Conservation (phyloP, 768 basidiomycete species). For the Phanerochaete sordida region DNA sequence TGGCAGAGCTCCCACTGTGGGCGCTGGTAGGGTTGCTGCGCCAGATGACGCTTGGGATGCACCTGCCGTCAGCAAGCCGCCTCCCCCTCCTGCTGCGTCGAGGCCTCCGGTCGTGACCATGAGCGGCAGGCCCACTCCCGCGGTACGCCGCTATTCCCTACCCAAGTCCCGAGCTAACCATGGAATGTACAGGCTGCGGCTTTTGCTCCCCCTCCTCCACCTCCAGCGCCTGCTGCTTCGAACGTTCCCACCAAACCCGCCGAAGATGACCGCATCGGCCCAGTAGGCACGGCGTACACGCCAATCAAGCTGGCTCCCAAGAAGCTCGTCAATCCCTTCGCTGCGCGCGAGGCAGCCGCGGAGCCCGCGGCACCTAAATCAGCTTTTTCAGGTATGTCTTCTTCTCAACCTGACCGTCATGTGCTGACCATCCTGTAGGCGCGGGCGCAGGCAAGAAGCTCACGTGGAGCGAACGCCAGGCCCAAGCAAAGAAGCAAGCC, state of each 20-base stretch:
- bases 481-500: conserved; percentile 80
- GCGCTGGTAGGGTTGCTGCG: conserved; percentile 19
- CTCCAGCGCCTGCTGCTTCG: conserved; percentile 40
- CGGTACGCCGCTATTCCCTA: conserved; percentile 37
- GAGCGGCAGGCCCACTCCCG: conserved; percentile 17
- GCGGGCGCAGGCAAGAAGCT: conserved; percentile 66
- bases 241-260: conserved; percentile 60
- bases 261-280: conserved; percentile 80
- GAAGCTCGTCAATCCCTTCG: conserved; percentile 84
- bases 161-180: conserved; percentile 26
- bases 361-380: conserved; percentile 26
- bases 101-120: conserved; percentile 18
- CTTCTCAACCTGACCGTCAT: not conserved
- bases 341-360: conserved; percentile 46
- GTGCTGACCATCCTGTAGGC: not conserved
- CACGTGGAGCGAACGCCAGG: conserved; percentile 94
- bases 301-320: conserved; percentile 87
- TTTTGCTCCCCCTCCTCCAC: conserved; percentile 27
- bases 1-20: conserved; percentile 23
- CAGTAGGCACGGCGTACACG: conserved; percentile 84
- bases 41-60: conserved; percentile 58
- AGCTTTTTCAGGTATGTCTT: not conserved
- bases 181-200: conserved; percentile 15
- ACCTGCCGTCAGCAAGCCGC: conserved; percentile 23
- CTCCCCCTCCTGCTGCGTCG: conserved; percentile 29